Percentiles rank a stretch among this genome's conserved stretches.
Evolutionary conservation across 148 eudicot genomes (phyloP).

Genomic region (Diospyros lotus): DNA sequence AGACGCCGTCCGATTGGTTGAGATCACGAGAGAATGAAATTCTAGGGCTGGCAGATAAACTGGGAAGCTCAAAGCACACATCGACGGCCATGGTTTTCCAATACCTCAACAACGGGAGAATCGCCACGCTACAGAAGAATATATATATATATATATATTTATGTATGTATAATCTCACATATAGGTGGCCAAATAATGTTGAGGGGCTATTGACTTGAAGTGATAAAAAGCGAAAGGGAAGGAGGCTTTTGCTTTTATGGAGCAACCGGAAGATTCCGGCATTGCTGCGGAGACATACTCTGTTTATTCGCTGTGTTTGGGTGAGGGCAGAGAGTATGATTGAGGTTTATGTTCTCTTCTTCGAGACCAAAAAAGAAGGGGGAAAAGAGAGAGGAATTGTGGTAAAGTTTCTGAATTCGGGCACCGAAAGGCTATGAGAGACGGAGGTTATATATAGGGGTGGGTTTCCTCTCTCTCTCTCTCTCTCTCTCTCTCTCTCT

Average conservation of each 20-base stretch:
- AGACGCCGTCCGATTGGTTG: constrained; percentile 24
- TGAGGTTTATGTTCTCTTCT: neutral
- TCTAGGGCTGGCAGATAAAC: constrained; percentile 48
- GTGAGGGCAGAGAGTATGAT: constrained; percentile 14
- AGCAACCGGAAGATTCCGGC: constrained; percentile 14
- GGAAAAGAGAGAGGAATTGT: neutral
- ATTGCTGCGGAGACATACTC: neutral
- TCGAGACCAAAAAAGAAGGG: neutral
- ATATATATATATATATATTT: neutral
- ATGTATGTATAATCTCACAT: too few relatives aligned
- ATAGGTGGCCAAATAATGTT: neutral
- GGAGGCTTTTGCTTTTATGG: constrained; percentile 23
- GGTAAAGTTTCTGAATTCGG: constrained; percentile 18
- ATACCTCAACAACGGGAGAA: neutral
- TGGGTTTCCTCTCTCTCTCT: too few relatives aligned
- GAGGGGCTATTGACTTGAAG: constrained; percentile 9
- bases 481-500: too few relatives aligned
- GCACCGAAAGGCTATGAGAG: constrained; percentile 34
- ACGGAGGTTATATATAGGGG: constrained; percentile 10
- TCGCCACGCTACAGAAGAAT: neutral
- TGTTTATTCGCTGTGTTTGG: constrained; percentile 2
- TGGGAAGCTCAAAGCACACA: constrained; percentile 34
- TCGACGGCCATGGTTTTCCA: constrained; percentile 46
- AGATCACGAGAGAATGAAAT: constrained; percentile 60
- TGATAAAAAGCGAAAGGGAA: constrained; percentile 18